phyloP scores from a whole-genome alignment of 164 flowering plant species.

The Piper longum region DNA sequence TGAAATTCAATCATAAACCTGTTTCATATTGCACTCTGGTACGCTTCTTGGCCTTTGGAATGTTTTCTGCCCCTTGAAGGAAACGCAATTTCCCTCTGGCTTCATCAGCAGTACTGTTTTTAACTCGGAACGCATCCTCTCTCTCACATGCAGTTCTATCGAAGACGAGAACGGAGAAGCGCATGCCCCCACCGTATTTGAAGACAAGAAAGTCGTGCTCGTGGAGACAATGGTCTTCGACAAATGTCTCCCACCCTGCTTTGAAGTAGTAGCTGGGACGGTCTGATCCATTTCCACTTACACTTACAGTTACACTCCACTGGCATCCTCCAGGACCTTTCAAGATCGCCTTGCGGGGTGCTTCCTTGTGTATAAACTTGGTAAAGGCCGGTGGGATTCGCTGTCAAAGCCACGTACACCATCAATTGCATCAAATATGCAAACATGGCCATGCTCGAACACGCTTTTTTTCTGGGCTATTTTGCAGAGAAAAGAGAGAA shows the following conservation, averaged over 20 bases:
- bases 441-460: too few relatives aligned
- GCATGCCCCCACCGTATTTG: constrained; percentile 42
- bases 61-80: too few relatives aligned
- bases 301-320: constrained; percentile 33
- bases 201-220: constrained; percentile 49
- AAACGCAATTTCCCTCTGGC: not conserved
- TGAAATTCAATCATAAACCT: too few relatives aligned
- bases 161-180: constrained; percentile 47
- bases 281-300: constrained; percentile 10
- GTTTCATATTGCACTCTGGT: too few relatives aligned
- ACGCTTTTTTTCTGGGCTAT: too few relatives aligned
- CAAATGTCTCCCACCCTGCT: constrained; percentile 54
- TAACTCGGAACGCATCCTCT: constrained; percentile 31
- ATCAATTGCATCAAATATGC: too few relatives aligned
- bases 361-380: constrained; percentile 7
- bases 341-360: constrained; percentile 24
- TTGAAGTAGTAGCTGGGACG: constrained; percentile 21
- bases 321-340: constrained; percentile 43
- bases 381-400: constrained; percentile 12
- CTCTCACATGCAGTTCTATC: constrained; percentile 57
- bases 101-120: not conserved
- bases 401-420: constrained; percentile 4
- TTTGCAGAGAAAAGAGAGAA: too few relatives aligned
- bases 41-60: too few relatives aligned
- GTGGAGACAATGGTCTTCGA: constrained; percentile 32